These are phyloP conservation scores for Chlorella sp. DNA, from an alignment of 139 green algal species.

Conservation along the genomic window DNA sequence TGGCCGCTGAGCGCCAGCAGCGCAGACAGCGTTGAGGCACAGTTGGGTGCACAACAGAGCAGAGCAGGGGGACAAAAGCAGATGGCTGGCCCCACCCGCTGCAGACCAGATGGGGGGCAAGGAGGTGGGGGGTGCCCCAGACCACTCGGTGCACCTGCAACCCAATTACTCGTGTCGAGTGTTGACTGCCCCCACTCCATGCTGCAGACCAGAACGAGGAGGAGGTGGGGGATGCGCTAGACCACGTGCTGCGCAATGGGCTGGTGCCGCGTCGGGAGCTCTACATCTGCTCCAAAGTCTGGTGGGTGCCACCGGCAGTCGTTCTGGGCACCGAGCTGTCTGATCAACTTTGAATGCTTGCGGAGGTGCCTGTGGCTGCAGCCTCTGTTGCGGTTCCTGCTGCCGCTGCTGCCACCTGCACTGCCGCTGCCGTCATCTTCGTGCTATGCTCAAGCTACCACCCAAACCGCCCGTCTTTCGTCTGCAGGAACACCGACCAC, in stretches of 20 bases:
- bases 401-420: background rate
- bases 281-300: conserved; percentile 79
- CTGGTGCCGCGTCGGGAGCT: conserved; percentile 62
- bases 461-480: background rate
- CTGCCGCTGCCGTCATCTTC: no score
- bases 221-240: conserved; percentile 53
- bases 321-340: no score
- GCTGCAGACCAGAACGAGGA: conserved; percentile 53
- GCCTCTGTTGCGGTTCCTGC: no score
- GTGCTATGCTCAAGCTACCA: no score
- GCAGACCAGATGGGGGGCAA: no score
- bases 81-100: no score
- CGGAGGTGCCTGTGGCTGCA: no score
- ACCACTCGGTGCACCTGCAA: background rate
- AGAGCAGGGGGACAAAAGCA: no score
- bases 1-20: background rate
- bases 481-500: conserved; percentile 50
- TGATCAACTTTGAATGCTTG: no score
- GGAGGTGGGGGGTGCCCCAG: background rate
- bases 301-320: conserved; percentile 25
- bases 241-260: conserved; percentile 16
- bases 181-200: background rate
- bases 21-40: background rate
- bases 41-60: no score
- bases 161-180: background rate